Percentiles rank a stretch among this genome's conserved stretches.
Conservation (phyloP, 352 stramenopile species). For the Globisporangium viniferum region DNA sequence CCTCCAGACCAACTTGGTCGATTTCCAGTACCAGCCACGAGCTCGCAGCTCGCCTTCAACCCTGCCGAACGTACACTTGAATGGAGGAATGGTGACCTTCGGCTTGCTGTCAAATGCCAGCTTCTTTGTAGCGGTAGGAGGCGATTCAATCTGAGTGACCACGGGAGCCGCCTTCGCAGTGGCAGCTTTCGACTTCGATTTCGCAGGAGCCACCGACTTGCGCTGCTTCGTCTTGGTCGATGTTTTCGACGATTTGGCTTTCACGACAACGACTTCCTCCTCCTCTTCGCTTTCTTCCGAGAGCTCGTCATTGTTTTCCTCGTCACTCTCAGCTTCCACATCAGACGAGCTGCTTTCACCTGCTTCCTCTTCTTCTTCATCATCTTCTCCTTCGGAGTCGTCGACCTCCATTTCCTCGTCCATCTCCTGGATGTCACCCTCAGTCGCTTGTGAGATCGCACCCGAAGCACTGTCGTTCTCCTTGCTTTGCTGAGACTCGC, state of each 20-base stretch:
- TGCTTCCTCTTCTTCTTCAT: not conserved
- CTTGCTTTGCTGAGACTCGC: not conserved
- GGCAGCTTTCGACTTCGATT: not conserved
- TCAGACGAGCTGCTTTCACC: slow-evolving; percentile 6
- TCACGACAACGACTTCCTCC: not conserved
- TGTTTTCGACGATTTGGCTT: slow-evolving; percentile 2
- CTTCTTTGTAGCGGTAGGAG: slow-evolving; percentile 15
- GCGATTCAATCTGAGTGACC: not conserved
- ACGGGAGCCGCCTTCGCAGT: not conserved
- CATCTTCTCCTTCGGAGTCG: slow-evolving; percentile 3
- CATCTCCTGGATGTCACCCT: slow-evolving; percentile 5
- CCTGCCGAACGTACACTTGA: slow-evolving; percentile 61
- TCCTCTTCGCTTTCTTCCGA: slow-evolving; percentile 17
- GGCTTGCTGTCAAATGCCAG: slow-evolving; percentile 12
- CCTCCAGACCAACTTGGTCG: slow-evolving; percentile 29
- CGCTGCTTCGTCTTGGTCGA: slow-evolving; percentile 3
- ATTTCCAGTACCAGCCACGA: slow-evolving; percentile 70
- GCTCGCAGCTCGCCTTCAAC: slow-evolving; percentile 49
- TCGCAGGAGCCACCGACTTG: slow-evolving; percentile 6
- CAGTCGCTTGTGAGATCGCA: not conserved
- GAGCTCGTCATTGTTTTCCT: slow-evolving; percentile 10
- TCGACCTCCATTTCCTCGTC: slow-evolving; percentile 25
- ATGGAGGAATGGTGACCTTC: slow-evolving; percentile 33
- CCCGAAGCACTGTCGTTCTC: not conserved
- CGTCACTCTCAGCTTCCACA: slow-evolving; percentile 11